phyloP scores from a whole-genome alignment of 345 rosid genomes.

The Erucastrum elatum region DNA sequence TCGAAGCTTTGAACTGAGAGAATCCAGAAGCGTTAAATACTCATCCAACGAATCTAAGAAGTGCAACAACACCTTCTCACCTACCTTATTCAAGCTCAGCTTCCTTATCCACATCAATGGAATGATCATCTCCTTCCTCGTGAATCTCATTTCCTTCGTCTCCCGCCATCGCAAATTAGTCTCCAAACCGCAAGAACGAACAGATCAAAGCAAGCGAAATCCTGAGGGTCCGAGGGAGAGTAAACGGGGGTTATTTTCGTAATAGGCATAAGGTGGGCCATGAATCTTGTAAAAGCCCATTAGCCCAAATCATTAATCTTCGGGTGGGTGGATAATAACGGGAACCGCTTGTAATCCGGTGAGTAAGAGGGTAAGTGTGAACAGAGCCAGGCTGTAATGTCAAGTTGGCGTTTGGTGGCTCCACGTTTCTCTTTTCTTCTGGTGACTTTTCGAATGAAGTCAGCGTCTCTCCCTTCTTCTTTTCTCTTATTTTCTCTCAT shows the following conservation, averaged over 20 bases:
- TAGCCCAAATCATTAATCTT: too few relatives aligned
- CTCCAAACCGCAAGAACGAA: neutral
- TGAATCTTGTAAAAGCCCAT: too few relatives aligned
- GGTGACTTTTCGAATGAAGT: slow-evolving; percentile 37
- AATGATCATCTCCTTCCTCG: slow-evolving; percentile 36
- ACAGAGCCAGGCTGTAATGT: slow-evolving; percentile 36
- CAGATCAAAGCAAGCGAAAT: too few relatives aligned
- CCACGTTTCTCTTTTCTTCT: slow-evolving; percentile 32
- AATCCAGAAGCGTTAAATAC: slow-evolving; percentile 59
- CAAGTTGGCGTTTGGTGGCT: slow-evolving; percentile 43
- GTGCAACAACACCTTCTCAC: slow-evolving; percentile 44
- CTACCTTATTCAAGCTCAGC: slow-evolving; percentile 15
- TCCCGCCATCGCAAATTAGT: slow-evolving; percentile 25
- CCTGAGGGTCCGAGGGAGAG: too few relatives aligned
- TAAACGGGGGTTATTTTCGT: too few relatives aligned
- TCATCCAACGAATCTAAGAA: slow-evolving; percentile 79
- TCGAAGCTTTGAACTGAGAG: slow-evolving; percentile 67
- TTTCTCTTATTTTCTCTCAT: neutral
- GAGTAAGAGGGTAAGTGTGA: neutral
- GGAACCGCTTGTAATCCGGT: neutral
- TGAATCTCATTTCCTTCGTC: slow-evolving; percentile 30
- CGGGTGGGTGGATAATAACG: slow-evolving; percentile 21
- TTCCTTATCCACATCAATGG: neutral
- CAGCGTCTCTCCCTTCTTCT: slow-evolving; percentile 32
- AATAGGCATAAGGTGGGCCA: too few relatives aligned